Evolutionary conservation across 192 early-diverging fungal genomes (phyloP), one percentile per base, ranked within the genome.

Genomic region (Coemansia sp.): DNA sequence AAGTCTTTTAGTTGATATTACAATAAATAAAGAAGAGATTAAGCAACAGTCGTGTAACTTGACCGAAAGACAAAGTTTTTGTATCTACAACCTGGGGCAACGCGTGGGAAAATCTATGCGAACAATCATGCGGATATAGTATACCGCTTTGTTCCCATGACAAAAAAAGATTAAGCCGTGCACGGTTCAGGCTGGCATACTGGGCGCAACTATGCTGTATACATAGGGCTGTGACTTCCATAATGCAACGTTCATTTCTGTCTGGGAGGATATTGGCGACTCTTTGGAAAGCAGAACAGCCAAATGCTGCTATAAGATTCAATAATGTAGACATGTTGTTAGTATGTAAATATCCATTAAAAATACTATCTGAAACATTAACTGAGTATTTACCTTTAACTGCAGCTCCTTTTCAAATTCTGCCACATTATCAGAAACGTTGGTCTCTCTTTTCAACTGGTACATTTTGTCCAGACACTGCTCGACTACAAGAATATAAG

Each of bases 181-280:
- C 34, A 9, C 34, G 34, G 34, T 37, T 37, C 34, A 37, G 34
- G 7, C 34, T 10, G 34, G 11, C 34, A 9, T 15, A 9, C 25
- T 9, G 33, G 27, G 27, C 3, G 55, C 17, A 15, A 60, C 33
- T 15, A 58, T 42, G 39, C 11, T 30, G 47, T 53, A 19, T 18
- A 63, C 40, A 53, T 77, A 77, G 9, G 73, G 73, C 64, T 70
- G 74, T 14, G 61, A 42, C 37, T 43, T 60, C 68, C 69, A 78
- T 4, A 78, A 63, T 24, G 68, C 63, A 14, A 62, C 45, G 27
- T 61, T 61, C 61, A 78, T 58, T 25, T 78, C 74, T 11, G 40
- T 38, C 40, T 78, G 74, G 2, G 74, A 45, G 11, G 18, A 19
- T 41, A 66, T 55, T 13, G 66, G 60, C 12, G 64, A 44, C 22